Conservation (phyloP, 2,329 filamentous ascomycete genomes). For the Fusarium sarcochroum region DNA sequence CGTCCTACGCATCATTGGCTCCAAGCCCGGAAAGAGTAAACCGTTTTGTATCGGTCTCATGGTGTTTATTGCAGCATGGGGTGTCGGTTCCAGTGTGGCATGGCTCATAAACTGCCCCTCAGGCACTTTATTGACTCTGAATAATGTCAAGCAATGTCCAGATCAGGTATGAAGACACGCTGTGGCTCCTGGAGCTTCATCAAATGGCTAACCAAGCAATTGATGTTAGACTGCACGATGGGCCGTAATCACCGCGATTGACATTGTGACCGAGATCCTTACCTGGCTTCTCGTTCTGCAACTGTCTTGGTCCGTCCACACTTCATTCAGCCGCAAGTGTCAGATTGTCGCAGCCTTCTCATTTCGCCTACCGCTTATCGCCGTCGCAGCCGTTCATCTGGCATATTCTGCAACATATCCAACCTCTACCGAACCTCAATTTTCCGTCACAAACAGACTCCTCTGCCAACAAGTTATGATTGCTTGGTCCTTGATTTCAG, state of each 20-base stretch:
- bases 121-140: conserved; percentile 7
- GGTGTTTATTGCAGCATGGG: conserved; percentile 23
- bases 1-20: conserved; percentile 37
- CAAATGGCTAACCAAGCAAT: background rate
- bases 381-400: conserved; percentile 33
- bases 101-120: conserved; percentile 30
- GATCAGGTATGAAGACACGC: conserved; percentile 24
- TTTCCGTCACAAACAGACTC: conserved; percentile 31
- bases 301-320: conserved; percentile 34
- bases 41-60: conserved; percentile 28
- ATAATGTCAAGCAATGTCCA: conserved; percentile 25
- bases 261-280: conserved; percentile 29
- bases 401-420: conserved; percentile 14
- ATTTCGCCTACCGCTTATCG: conserved; percentile 42
- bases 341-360: conserved; percentile 40
- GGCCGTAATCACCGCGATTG: conserved; percentile 27
- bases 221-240: conserved; percentile 22
- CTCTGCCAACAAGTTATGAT: conserved; percentile 39
- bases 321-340: conserved; percentile 29
- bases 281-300: conserved; percentile 30
- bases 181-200: background rate
- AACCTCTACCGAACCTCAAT: conserved; percentile 31
- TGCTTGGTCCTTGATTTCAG: conserved; percentile 39
- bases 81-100: conserved; percentile 9
- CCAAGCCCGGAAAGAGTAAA: conserved; percentile 34